Percentiles rank a stretch among this genome's conserved stretches.
Conservation (phyloP, 306 rosid genomes). For the Glycine tomentella region DNA sequence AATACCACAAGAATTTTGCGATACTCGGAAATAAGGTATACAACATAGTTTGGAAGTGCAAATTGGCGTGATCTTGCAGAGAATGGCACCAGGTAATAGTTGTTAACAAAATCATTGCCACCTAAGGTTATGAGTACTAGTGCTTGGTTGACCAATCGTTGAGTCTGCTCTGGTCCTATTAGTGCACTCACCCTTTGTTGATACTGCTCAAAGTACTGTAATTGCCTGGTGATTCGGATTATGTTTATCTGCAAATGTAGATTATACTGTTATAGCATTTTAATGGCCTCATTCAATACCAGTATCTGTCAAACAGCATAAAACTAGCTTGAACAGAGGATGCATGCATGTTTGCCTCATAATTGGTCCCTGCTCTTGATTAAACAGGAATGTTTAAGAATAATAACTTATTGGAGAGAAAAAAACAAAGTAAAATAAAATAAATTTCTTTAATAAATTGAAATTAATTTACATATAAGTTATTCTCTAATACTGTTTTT, state of each 20-base stretch:
- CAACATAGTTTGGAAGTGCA: slow-evolving; percentile 75
- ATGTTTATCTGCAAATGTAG: slow-evolving; percentile 64
- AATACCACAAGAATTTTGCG: slow-evolving; percentile 71
- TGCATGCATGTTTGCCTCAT: neutral
- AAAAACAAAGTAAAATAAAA: too few relatives aligned
- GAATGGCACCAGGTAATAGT: slow-evolving; percentile 76
- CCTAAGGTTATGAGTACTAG: slow-evolving; percentile 75
- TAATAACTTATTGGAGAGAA: too few relatives aligned
- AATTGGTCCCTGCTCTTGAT: neutral
- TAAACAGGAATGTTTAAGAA: neutral
- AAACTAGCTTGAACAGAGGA: neutral
- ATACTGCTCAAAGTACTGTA: slow-evolving; percentile 71
- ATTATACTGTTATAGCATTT: too few relatives aligned
- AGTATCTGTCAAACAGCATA: neutral
- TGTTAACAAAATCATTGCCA: slow-evolving; percentile 91
- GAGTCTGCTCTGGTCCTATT: slow-evolving; percentile 59
- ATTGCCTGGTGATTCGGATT: slow-evolving; percentile 67
- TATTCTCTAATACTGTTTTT: too few relatives aligned
- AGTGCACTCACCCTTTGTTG: slow-evolving; percentile 69
- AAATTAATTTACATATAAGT: too few relatives aligned
- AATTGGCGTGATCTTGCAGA: slow-evolving; percentile 90
- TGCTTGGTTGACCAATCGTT: slow-evolving; percentile 62
- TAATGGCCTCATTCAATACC: neutral
- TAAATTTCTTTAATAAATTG: too few relatives aligned
- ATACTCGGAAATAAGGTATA: slow-evolving; percentile 77